A percentile compares a stretch with the other conserved stretches of the same genome.
Conservation (phyloP, 495 filamentous ascomycete genomes). For the Articulospora tetracladia region DNA sequence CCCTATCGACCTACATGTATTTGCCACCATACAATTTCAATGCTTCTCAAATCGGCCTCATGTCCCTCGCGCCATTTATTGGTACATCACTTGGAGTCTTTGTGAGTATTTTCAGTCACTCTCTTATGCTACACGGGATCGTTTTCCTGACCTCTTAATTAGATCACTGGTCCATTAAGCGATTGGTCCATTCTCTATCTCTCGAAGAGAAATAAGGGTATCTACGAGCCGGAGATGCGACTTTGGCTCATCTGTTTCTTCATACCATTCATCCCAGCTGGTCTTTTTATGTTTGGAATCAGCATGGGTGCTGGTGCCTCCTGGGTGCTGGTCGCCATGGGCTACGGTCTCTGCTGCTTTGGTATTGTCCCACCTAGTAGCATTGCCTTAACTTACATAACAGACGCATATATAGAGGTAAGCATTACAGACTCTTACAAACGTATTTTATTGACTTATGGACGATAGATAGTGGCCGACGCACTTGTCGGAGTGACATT, state of each 20-base stretch:
- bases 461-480: conserved; percentile 36
- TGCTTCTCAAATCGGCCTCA: conserved; percentile 32
- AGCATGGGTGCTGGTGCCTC: conserved; percentile 27
- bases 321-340: conserved; percentile 31
- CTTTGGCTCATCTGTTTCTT: conserved; percentile 40
- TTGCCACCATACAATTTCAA: conserved; percentile 35
- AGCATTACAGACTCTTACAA: too few relatives aligned
- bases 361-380: conserved; percentile 25
- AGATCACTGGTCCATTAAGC: conserved; percentile 33
- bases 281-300: conserved; percentile 35
- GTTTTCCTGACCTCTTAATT: too few relatives aligned
- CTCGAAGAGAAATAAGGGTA: conserved; percentile 56
- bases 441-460: too few relatives aligned
- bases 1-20: conserved; percentile 30
- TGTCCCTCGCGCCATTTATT: conserved; percentile 33
- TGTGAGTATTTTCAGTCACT: too few relatives aligned
- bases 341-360: conserved; percentile 28
- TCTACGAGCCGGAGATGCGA: conserved; percentile 69
- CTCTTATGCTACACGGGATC: too few relatives aligned
- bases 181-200: conserved; percentile 45
- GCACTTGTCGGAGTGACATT: conserved; percentile 32
- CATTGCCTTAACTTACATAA: conserved; percentile 33
- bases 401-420: conserved; percentile 36
- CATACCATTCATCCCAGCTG: conserved; percentile 25
- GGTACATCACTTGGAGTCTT: conserved; percentile 34